phyloP scores from a whole-genome alignment of 2,329 filamentous ascomycete species.

The Botrytis aclada region DNA sequence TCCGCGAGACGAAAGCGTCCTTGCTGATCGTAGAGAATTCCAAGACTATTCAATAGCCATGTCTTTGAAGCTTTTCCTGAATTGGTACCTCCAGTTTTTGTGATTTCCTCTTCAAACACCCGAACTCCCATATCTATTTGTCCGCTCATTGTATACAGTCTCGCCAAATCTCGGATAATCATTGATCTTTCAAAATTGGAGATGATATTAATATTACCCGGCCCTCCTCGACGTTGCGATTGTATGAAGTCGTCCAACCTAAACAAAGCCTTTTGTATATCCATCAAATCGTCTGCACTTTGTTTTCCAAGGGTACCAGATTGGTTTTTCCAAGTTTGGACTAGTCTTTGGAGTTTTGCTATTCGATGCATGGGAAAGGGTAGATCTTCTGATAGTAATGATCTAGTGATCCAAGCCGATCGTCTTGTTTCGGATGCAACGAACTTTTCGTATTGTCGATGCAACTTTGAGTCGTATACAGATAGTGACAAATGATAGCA shows the following conservation, averaged over 20 bases:
- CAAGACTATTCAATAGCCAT: constrained; percentile 17
- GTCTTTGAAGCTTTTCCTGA: constrained; percentile 18
- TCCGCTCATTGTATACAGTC: constrained; percentile 16
- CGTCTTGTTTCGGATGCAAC: constrained; percentile 14
- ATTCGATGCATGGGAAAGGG: constrained; percentile 19
- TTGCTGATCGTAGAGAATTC: constrained; percentile 20
- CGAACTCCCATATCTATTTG: constrained; percentile 16
- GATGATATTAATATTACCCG: constrained; percentile 6
- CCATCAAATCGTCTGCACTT: constrained; percentile 16
- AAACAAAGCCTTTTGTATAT: constrained; percentile 17
- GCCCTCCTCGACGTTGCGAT: constrained; percentile 12
- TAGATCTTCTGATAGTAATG: constrained; percentile 12
- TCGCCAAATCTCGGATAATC: constrained; percentile 17
- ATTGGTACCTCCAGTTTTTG: constrained; percentile 17
- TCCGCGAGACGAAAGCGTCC: constrained; percentile 14
- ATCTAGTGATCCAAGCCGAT: constrained; percentile 18
- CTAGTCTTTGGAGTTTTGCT: constrained; percentile 16
- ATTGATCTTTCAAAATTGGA: constrained; percentile 18
- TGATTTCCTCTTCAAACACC: constrained; percentile 17
- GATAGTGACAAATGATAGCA: constrained; percentile 17
- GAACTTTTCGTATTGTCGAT: constrained; percentile 15
- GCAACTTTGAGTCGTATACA: neutral
- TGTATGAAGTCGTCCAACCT: constrained; percentile 15
- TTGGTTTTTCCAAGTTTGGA: constrained; percentile 16
- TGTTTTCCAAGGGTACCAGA: constrained; percentile 4